A percentile compares a stretch with the other conserved stretches of the same genome.
Conservation (phyloP, 495 filamentous ascomycete species). For the Penicillium dipodomyicola region DNA sequence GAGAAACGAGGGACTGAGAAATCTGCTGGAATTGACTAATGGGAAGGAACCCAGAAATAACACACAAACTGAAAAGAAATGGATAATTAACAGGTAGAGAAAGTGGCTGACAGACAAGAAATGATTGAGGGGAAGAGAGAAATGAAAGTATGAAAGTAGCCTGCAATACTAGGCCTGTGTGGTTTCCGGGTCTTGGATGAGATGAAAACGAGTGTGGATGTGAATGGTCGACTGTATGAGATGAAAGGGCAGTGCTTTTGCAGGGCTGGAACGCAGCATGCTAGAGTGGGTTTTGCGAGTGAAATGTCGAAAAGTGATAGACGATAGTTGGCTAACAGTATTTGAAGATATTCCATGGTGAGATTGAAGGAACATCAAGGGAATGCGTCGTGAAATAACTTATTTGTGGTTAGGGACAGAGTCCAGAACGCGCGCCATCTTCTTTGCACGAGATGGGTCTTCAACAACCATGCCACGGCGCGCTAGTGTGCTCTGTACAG, state of each 20-base stretch:
- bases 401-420: conserved; percentile 24
- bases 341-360: neutral
- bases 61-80: neutral
- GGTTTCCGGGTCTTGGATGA: neutral
- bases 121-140: neutral
- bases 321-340: neutral
- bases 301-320: neutral
- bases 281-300: neutral
- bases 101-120: neutral
- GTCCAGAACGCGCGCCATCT: conserved; percentile 54
- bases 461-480: conserved; percentile 62
- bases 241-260: conserved; percentile 17
- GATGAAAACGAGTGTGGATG: conserved; percentile 18
- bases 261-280: conserved; percentile 28
- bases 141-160: neutral
- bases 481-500: conserved; percentile 59
- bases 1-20: neutral
- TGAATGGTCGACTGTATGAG: neutral
- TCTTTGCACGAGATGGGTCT: conserved; percentile 58
- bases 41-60: neutral
- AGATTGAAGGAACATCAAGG: neutral
- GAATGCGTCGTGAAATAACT: neutral
- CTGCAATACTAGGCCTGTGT: neutral
- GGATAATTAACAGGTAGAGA: neutral
- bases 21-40: neutral